Conservation (phyloP, 306 rosid species). For the Trifolium pratense region DNA sequence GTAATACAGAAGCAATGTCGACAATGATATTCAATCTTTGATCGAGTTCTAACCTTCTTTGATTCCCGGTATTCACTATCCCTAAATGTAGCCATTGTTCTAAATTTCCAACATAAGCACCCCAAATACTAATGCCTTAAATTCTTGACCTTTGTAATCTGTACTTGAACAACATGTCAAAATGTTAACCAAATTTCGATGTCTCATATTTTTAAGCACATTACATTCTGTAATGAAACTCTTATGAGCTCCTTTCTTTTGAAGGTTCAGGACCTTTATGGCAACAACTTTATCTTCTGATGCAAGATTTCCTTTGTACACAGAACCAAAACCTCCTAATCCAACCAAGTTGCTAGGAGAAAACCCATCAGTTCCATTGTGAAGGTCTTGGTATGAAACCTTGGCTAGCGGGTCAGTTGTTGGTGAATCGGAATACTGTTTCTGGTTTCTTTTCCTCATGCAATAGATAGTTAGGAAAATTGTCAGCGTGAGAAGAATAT, state of each 20-base stretch:
- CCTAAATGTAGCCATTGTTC: not conserved
- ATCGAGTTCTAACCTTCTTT: not conserved
- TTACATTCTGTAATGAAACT: too few relatives aligned
- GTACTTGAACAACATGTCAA: too few relatives aligned
- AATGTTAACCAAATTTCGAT: too few relatives aligned
- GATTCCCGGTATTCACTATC: not conserved
- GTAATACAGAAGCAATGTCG: constrained; percentile 35
- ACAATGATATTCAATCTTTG: constrained; percentile 39
- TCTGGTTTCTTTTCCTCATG: constrained; percentile 18
- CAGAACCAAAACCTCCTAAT: constrained; percentile 30
- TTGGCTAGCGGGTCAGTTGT: not conserved
- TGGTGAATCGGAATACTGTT: not conserved
- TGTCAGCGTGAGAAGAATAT: not conserved
- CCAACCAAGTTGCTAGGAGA: constrained; percentile 29
- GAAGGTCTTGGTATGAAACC: constrained; percentile 37
- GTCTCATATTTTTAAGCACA: too few relatives aligned
- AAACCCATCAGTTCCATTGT: constrained; percentile 34
- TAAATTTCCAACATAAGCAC: too few relatives aligned
- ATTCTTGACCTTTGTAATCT: too few relatives aligned
- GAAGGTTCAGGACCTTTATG: too few relatives aligned
- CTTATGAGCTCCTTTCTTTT: too few relatives aligned
- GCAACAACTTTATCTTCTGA: too few relatives aligned
- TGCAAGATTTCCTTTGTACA: too few relatives aligned
- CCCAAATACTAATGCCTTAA: too few relatives aligned
- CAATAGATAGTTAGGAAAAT: not conserved